Base-by-base conservation (phyloP, 495 filamentous ascomycete species). In the Penicillium tannophilum region DNA sequence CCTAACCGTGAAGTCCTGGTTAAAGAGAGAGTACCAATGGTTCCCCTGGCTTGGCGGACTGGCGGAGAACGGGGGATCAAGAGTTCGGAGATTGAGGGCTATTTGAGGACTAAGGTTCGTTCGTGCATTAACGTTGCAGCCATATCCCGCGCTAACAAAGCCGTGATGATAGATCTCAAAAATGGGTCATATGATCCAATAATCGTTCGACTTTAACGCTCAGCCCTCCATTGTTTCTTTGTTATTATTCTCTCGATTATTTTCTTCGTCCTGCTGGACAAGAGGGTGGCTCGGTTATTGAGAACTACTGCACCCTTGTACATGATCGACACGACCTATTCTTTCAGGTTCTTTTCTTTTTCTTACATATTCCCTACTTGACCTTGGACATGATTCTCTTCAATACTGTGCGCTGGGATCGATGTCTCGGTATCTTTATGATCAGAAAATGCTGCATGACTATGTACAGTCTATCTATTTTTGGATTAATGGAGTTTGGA, bases 21-120 rank as follows among this genome's bases (percentile, higher is more conserved):
- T 7, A 92, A 86, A 62, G 93, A 97, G 69, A 79, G 95, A 45
- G 91, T 98, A 28, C 83, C 92, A 1, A 98, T 98, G 94, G 85
- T 98, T 41, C 94, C 94, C n/a, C 72, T 97, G 52, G 90, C 90
- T 11, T 98, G 94, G 94, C 88, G 88, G 60, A 83, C 82, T 58
- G 90, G 90, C 6, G 86, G 88, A 48, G 88, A 86, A 64, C 86
- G 84, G 20, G 95, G 94, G 0, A 90, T 98, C 56, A 83, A 86
- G 48, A 91, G 93, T 64, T 82, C 86, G 53, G 94, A 98, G 73
- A 87, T 98, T 42, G 92, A 96, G 56, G 91, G 90, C 41, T 98
- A 98, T 80, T 74, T 98, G 64, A 87, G 84, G 68, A 96, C 94
- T 20, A 98, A 98, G 89, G 92, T 95, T 51, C 55, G 56, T 67